These are phyloP conservation scores for Backusella circina DNA, from an alignment of 192 early-diverging fungal species.

Conservation along the genomic window DNA sequence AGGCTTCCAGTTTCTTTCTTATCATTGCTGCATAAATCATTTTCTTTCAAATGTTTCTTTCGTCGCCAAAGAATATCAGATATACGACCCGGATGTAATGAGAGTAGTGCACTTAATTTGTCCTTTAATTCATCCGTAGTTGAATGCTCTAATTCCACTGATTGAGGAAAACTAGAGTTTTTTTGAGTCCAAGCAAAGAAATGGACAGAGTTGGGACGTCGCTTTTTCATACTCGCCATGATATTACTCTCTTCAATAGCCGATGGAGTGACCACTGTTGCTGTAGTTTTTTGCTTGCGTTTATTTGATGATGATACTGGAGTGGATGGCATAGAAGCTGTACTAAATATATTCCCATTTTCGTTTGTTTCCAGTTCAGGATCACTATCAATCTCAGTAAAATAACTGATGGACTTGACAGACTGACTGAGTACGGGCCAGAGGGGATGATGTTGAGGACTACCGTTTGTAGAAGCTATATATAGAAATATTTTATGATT, in stretches of 20 bases:
- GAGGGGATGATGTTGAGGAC: slow-evolving; percentile 47
- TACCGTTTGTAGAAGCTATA: slow-evolving; percentile 9
- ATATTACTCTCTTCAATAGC: neutral
- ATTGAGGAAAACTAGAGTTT: neutral
- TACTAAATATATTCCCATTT: neutral
- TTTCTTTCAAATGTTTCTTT: neutral
- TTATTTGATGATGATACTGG: neutral
- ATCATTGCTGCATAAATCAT: neutral
- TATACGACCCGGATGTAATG: slow-evolving; percentile 1
- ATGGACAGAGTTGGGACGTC: neutral
- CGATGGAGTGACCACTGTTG: neutral
- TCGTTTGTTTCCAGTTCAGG: neutral
- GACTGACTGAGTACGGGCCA: slow-evolving; percentile 21
- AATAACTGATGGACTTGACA: neutral
- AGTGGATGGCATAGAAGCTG: neutral
- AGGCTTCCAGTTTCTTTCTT: neutral
- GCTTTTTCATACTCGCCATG: neutral
- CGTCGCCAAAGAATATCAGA: slow-evolving; percentile 18
- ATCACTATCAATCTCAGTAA: neutral
- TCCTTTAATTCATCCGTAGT: slow-evolving; percentile 8
- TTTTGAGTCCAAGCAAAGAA: slow-evolving; percentile 8
- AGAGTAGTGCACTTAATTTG: slow-evolving; percentile 10
- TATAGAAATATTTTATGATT: neutral
- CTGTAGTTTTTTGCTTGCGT: neutral
- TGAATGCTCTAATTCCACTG: neutral